Evolutionary conservation across 2,329 filamentous ascomycete species (phyloP).

Genomic region (Penicillium sp.): DNA sequence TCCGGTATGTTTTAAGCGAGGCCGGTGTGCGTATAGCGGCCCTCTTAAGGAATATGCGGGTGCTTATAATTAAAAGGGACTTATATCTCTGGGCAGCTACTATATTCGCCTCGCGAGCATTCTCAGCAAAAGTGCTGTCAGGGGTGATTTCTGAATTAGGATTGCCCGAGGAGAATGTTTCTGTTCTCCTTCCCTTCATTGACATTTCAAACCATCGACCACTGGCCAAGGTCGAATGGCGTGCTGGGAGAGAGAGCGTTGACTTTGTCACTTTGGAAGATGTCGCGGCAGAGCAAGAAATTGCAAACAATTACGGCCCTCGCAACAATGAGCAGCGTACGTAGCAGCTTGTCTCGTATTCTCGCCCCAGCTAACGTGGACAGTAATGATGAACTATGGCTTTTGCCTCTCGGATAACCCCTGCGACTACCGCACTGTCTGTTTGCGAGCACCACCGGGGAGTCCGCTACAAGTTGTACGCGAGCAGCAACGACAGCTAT

Average conservation of each 20-base stretch:
- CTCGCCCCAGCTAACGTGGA: slow-evolving; percentile 3
- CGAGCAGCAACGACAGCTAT: slow-evolving; percentile 38
- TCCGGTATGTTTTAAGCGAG: too few species aligned
- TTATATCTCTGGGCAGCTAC: slow-evolving; percentile 53
- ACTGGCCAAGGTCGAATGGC: slow-evolving; percentile 64
- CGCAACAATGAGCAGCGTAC: slow-evolving; percentile 73
- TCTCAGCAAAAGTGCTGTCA: slow-evolving; percentile 49
- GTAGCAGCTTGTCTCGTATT: slow-evolving; percentile 11
- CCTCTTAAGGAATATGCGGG: too few species aligned
- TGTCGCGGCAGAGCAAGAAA: slow-evolving; percentile 58
- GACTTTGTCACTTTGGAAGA: slow-evolving; percentile 49
- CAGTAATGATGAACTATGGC: slow-evolving; percentile 53
- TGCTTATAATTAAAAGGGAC: slow-evolving; percentile 37
- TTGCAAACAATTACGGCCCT: slow-evolving; percentile 74
- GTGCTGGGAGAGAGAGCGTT: slow-evolving; percentile 46
- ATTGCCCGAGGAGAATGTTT: slow-evolving; percentile 63
- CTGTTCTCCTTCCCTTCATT: slow-evolving; percentile 71
- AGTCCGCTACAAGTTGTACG: slow-evolving; percentile 45
- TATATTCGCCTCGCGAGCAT: slow-evolving; percentile 50
- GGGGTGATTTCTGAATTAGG: slow-evolving; percentile 41
- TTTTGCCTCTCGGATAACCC: slow-evolving; percentile 51
- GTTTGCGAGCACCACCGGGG: slow-evolving; percentile 43
- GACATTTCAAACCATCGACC: slow-evolving; percentile 76
- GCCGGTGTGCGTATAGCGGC: too few species aligned
- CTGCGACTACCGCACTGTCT: slow-evolving; percentile 51